Conservation (phyloP, 1,139 yeast genomes). For the Hyphopichia burtonii region DNA sequence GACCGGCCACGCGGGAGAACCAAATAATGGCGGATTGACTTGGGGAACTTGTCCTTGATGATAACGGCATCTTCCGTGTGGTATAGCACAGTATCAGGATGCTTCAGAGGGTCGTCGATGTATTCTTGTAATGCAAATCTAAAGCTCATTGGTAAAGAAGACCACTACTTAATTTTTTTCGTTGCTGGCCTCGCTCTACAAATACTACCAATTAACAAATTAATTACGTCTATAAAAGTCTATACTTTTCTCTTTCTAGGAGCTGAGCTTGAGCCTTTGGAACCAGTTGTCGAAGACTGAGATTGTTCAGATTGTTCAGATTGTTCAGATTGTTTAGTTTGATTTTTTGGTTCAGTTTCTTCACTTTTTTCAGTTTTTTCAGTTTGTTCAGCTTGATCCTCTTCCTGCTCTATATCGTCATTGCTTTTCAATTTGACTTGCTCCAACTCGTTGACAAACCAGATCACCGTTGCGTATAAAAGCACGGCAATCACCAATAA, state of each 20-base stretch:
- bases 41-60: conserved; percentile 63
- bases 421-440: conserved; percentile 38
- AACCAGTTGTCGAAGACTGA: neutral
- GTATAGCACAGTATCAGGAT: conserved; percentile 30
- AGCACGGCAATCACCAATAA: conserved; percentile 66
- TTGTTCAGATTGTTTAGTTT: neutral
- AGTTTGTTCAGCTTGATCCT: neutral
- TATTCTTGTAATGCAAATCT: conserved; percentile 32
- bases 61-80: conserved; percentile 56
- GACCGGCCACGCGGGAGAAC: conserved; percentile 52
- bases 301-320: neutral
- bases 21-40: conserved; percentile 59
- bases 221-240: neutral
- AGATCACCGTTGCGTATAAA: conserved; percentile 77
- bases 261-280: neutral
- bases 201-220: too few relatives aligned
- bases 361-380: neutral
- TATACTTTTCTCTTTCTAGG: conserved; percentile 1
- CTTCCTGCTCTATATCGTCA: neutral
- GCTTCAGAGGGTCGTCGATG: conserved; percentile 28
- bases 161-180: too few relatives aligned
- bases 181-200: too few relatives aligned
- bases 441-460: conserved; percentile 81
- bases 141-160: conserved; percentile 37
- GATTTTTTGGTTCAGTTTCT: neutral